phyloP scores from a whole-genome alignment of 169 alveolate genomes.

The Babesia ovata region DNA sequence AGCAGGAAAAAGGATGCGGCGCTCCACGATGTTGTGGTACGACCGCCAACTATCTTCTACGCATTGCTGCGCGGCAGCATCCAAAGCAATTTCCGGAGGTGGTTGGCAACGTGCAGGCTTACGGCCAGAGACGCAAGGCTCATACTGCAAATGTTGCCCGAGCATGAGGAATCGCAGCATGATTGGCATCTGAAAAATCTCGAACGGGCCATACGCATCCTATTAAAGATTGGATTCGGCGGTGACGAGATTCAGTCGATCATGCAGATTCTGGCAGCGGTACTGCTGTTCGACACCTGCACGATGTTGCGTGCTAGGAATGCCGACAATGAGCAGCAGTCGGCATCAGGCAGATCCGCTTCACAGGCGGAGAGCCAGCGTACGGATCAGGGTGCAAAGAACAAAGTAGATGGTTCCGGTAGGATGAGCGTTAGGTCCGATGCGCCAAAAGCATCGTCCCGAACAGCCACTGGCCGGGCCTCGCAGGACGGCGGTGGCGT shows the following conservation, averaged over 20 bases:
- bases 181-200: constrained; percentile 16
- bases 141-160: constrained; percentile 39
- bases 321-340: not conserved
- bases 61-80: constrained; percentile 38
- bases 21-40: not conserved
- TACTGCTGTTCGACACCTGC: constrained; percentile 38
- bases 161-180: constrained; percentile 38
- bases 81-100: constrained; percentile 8
- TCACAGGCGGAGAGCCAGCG: too few relatives aligned
- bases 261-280: constrained; percentile 32
- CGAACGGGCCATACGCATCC: constrained; percentile 1
- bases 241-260: constrained; percentile 33
- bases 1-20: not conserved
- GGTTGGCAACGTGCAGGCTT: constrained; percentile 18
- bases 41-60: constrained; percentile 50
- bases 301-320: not conserved
- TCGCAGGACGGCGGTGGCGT: not conserved
- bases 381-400: not conserved
- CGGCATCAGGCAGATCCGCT: too few relatives aligned
- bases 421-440: not conserved
- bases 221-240: constrained; percentile 47
- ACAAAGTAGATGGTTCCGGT: not conserved
- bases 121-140: constrained; percentile 11
- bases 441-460: not conserved
- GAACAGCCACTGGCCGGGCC: not conserved